Base-by-base conservation (phyloP, 176 grass and related monocot species). In the Dactylis glomerata region DNA sequence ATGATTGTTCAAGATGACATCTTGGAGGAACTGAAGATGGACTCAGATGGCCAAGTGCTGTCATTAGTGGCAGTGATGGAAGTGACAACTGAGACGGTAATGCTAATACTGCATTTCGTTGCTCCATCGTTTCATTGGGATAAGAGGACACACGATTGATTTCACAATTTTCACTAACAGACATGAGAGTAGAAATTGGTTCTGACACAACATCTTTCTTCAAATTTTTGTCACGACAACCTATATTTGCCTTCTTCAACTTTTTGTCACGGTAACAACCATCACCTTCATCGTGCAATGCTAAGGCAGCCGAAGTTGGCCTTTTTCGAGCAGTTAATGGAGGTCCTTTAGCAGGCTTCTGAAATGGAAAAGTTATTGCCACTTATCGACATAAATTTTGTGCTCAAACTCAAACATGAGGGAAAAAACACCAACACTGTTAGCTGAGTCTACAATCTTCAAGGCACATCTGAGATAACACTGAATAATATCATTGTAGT, bases 61-160 rank as follows among this genome's bases (percentile, higher is more conserved):
- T 23, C 22, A 37, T 34, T 81, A 59, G 66, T 59, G 49, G 19
- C 49, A 9, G 57, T 26, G 72, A 85, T 81, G 38, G 31, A 81
- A 76, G n/a, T 49, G 16, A 0, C 11, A 49, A 46, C 37, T 28
- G 28, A 37, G 77, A 68, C 12, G 17, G 20, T 13, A 82, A 52
- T 71, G 88, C 44, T 54, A 89, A 38, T 20, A 77, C 73, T 45
- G 24, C 56, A 81, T 47, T 75, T 76, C 34, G 24, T 81, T 75
- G 45, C 15, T 75, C 61, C 64, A 78, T 33, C 8, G 33, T 57
- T 78, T 71, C 42, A 61, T 70, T 42, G 10, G 27, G 59, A 87
- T 68, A 81, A 22, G 65, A 72, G 8, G 1, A 52, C 27, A 27
- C 40, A 70, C 61, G 65, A 47, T 31, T 63, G 24, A 38, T 73